Evolutionary conservation across 2,329 filamentous ascomycete species (phyloP).

Genomic region (Diaporthe citriasiana): DNA sequence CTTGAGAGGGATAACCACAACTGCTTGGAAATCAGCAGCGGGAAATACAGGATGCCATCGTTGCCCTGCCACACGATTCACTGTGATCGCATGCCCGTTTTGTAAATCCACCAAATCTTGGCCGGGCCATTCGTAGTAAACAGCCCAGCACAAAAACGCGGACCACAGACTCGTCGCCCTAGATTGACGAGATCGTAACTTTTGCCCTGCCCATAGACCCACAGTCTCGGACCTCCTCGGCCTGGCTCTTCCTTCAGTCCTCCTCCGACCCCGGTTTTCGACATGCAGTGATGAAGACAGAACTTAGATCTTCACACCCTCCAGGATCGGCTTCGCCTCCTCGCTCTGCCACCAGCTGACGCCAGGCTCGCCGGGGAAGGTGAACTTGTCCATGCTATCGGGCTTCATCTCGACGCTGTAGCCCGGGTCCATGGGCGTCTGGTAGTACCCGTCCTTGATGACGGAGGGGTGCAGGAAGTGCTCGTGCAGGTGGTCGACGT

Average conservation of each 20-base stretch:
- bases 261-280: not conserved
- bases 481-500: slow-evolving; percentile 93
- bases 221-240: slow-evolving; percentile 12
- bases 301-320: slow-evolving; percentile 68
- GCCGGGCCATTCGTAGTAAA: slow-evolving; percentile 25
- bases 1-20: slow-evolving; percentile 31
- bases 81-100: slow-evolving; percentile 43
- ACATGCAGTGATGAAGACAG: not conserved
- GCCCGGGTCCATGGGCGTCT: slow-evolving; percentile 84
- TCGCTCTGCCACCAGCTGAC: slow-evolving; percentile 90
- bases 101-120: slow-evolving; percentile 17
- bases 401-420: slow-evolving; percentile 96
- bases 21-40: slow-evolving; percentile 6
- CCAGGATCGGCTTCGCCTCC: slow-evolving; percentile 81
- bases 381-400: slow-evolving; percentile 85
- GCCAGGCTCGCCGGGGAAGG: slow-evolving; percentile 81
- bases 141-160: slow-evolving; percentile 40
- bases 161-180: slow-evolving; percentile 42
- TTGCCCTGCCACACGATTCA: slow-evolving; percentile 47
- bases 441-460: slow-evolving; percentile 89
- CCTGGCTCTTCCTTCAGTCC: slow-evolving; percentile 42
- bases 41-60: slow-evolving; percentile 50
- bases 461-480: slow-evolving; percentile 87
- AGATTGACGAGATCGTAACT: slow-evolving; percentile 51
- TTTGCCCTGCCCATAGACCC: slow-evolving; percentile 50